Evolutionary conservation across 2,329 filamentous ascomycete species (phyloP).

Genomic region (Epichloe hybrida): DNA sequence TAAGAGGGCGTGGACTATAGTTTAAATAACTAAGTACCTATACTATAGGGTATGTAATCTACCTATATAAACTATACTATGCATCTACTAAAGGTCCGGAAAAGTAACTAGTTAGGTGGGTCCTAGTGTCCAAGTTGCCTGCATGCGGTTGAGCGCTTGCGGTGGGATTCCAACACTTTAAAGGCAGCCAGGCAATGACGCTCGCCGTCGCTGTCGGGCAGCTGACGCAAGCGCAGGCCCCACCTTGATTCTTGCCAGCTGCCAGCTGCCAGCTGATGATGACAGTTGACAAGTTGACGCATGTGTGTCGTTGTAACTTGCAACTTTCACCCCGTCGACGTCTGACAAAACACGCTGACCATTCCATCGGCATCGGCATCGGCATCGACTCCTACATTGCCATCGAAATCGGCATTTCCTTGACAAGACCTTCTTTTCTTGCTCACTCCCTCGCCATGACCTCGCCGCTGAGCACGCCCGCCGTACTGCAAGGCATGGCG

Average conservation of each 20-base stretch:
- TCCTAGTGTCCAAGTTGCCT: too few relatives aligned
- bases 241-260: neutral
- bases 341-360: neutral
- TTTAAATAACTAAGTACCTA: too few relatives aligned
- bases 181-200: neutral
- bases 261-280: too few relatives aligned
- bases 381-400: too few relatives aligned
- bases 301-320: neutral
- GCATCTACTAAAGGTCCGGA: too few relatives aligned
- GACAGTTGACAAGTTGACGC: too few relatives aligned
- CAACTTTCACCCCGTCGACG: neutral
- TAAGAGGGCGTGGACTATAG: too few relatives aligned
- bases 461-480: conserved; percentile 15
- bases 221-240: neutral
- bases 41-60: too few relatives aligned
- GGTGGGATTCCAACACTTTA: too few relatives aligned
- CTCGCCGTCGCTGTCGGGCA: neutral
- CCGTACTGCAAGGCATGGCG: conserved; percentile 42
- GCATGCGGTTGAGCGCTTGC: too few relatives aligned
- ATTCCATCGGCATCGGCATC: neutral
- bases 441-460: conserved; percentile 9
- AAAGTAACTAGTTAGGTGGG: too few relatives aligned
- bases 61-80: too few relatives aligned
- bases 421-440: neutral
- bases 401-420: neutral